A percentile compares a stretch with the other conserved stretches of the same genome.
Evolutionary conservation across 805 yeast genomes (phyloP).

Genomic region (Kodamaea sagamina): DNA sequence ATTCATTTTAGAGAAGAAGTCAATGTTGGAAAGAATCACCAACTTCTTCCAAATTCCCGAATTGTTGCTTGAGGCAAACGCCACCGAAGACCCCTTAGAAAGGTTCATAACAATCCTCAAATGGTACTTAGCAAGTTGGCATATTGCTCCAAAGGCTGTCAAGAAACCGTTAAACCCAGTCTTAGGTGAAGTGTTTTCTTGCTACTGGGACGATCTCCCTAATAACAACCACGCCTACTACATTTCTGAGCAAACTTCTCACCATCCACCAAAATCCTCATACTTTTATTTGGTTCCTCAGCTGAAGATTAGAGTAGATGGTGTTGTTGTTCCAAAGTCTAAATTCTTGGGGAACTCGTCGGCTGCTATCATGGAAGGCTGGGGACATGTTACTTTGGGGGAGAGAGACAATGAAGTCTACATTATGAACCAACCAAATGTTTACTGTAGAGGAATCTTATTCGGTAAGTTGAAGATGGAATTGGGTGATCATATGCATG

Average conservation of each 20-base stretch:
- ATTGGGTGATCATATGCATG: slow-evolving; percentile 86
- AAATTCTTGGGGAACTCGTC: slow-evolving; percentile 92
- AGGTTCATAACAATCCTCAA: slow-evolving; percentile 74
- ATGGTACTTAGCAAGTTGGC: slow-evolving; percentile 97
- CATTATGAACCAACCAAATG: slow-evolving; percentile 89
- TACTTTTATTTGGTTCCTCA: slow-evolving; percentile 88
- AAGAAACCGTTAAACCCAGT: slow-evolving; percentile 96
- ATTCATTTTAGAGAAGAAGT: slow-evolving; percentile 89
- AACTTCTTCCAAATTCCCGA: slow-evolving; percentile 83
- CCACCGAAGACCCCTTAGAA: slow-evolving; percentile 54
- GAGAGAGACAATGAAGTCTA: slow-evolving; percentile 71
- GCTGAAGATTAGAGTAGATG: slow-evolving; percentile 81
- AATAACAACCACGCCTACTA: slow-evolving; percentile 71
- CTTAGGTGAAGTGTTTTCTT: slow-evolving; percentile 84
- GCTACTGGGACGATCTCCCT: slow-evolving; percentile 89
- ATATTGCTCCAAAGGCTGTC: slow-evolving; percentile 97
- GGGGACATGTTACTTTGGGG: slow-evolving; percentile 67
- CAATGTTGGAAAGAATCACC: slow-evolving; percentile 94
- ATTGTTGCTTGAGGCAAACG: slow-evolving; percentile 68
- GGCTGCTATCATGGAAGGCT: slow-evolving; percentile 96
- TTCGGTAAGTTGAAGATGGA: slow-evolving; percentile 90
- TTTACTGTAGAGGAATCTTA: slow-evolving; percentile 90
- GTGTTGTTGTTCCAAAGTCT: slow-evolving; percentile 83
- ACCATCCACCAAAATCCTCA: slow-evolving; percentile 97
- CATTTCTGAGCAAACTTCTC: slow-evolving; percentile 92